phyloP scores from a whole-genome alignment of 108 stramenopile species.

The Discostella pseudostelligera region DNA sequence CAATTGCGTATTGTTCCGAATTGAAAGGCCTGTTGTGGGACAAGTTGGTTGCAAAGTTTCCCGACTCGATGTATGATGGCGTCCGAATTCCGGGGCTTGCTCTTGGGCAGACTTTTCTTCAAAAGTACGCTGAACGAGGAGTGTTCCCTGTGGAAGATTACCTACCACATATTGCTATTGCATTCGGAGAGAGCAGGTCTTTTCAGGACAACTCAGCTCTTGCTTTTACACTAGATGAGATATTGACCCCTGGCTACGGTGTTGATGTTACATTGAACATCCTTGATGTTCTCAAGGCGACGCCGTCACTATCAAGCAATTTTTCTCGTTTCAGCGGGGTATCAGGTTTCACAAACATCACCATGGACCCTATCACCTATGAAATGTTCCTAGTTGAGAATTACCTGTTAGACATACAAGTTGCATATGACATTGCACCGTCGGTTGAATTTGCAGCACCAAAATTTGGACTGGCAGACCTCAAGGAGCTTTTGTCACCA shows the following conservation, averaged over 20 bases:
- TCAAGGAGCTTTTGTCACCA: constrained; percentile 21
- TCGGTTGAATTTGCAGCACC: constrained; percentile 19
- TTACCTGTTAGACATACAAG: constrained; percentile 22
- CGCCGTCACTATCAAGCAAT: not conserved
- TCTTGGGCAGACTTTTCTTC: constrained; percentile 13
- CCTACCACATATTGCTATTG: constrained; percentile 28
- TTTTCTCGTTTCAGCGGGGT: constrained; percentile 3
- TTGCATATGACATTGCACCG: constrained; percentile 13
- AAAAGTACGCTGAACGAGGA: constrained; percentile 4
- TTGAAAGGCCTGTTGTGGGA: constrained; percentile 21
- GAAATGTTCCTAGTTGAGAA: constrained; percentile 31
- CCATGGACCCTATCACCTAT: constrained; percentile 14
- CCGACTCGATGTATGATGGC: constrained; percentile 16
- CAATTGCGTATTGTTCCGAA: constrained; percentile 6
- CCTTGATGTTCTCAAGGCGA: not conserved
- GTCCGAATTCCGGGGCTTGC: constrained; percentile 14
- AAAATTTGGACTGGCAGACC: constrained; percentile 9
- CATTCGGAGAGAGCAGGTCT: constrained; percentile 16
- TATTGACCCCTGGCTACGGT: constrained; percentile 16
- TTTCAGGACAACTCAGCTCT: not conserved
- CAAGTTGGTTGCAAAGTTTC: constrained; percentile 17
- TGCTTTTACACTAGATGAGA: constrained; percentile 17
- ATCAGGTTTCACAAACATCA: not conserved
- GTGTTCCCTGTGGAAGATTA: constrained; percentile 12
- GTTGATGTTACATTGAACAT: constrained; percentile 3